Evolutionary conservation across 1,284 basidiomycete species (phyloP).

Genomic region (Sporisorium sorghi): DNA sequence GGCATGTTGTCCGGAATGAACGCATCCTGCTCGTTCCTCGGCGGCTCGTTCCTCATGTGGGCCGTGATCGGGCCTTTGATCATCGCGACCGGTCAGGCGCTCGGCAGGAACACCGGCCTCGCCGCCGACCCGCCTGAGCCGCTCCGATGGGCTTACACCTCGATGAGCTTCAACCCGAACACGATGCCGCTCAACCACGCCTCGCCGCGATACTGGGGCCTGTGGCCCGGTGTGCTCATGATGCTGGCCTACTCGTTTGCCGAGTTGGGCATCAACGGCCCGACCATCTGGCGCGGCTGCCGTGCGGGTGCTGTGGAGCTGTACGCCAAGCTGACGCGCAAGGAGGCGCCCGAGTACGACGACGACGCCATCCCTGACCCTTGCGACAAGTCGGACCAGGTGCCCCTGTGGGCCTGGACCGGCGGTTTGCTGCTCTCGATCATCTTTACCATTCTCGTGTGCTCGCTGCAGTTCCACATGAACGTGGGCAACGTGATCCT

Average conservation of each 20-base stretch:
- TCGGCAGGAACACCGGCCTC: constrained; percentile 30
- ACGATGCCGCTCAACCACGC: constrained; percentile 68
- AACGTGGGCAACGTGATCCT: constrained; percentile 71
- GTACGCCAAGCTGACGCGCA: constrained; percentile 38
- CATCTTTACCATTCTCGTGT: constrained; percentile 74
- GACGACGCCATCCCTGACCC: constrained; percentile 55
- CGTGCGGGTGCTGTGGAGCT: constrained; percentile 51
- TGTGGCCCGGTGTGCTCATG: constrained; percentile 77
- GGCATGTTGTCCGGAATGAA: constrained; percentile 78
- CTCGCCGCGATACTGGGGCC: constrained; percentile 78
- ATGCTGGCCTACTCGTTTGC: constrained; percentile 70
- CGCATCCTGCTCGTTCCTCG: constrained; percentile 77
- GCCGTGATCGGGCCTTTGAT: constrained; percentile 76
- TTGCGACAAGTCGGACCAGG: constrained; percentile 72
- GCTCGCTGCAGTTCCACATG: constrained; percentile 61
- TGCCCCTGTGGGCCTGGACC: constrained; percentile 75
- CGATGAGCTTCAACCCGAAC: constrained; percentile 51
- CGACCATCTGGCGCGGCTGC: constrained; percentile 63
- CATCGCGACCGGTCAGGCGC: constrained; percentile 68
- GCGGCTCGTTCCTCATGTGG: constrained; percentile 76
- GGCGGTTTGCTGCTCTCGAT: constrained; percentile 73
- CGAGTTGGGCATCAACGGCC: constrained; percentile 66
- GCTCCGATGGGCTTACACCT: constrained; percentile 42
- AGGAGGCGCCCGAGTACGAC: constrained; percentile 37
- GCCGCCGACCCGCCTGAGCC: constrained; percentile 24